A percentile compares a stretch with the other conserved stretches of the same genome.
These are phyloP conservation scores for Colletotrichum coccodes DNA, from an alignment of 2,329 filamentous ascomycete species.

Conservation along the genomic window DNA sequence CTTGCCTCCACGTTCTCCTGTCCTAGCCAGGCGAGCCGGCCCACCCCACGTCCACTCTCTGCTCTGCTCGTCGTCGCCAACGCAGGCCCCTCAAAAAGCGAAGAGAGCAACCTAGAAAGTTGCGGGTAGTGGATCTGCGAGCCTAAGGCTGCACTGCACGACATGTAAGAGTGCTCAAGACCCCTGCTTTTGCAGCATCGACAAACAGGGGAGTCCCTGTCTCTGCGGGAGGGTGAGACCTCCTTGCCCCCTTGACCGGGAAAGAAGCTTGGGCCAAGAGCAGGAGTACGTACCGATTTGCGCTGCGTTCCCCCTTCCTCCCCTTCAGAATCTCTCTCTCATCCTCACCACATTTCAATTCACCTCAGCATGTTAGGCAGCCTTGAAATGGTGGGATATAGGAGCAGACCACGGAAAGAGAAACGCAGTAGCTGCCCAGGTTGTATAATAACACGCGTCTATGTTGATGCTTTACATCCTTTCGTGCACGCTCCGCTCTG, in stretches of 20 bases:
- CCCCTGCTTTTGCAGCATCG: not conserved
- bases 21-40: not conserved
- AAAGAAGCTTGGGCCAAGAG: conserved; percentile 1
- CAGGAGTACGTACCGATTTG: not conserved
- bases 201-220: not conserved
- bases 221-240: not conserved
- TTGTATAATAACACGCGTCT: too few relatives aligned
- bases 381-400: not conserved
- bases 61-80: not conserved
- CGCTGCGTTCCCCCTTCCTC: not conserved
- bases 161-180: not conserved
- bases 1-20: not conserved
- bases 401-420: too few relatives aligned
- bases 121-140: not conserved
- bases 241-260: not conserved
- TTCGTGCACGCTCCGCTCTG: too few relatives aligned
- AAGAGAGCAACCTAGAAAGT: not conserved
- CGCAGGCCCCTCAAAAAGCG: not conserved
- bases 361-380: not conserved
- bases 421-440: too few relatives aligned
- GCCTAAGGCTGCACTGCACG: not conserved
- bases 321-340: not conserved
- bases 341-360: not conserved
- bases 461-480: not conserved
- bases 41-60: too few relatives aligned